Percentiles rank a stretch among this genome's conserved stretches.
Conservation (phyloP, 495 filamentous ascomycete species). For the Neurospora sp. region DNA sequence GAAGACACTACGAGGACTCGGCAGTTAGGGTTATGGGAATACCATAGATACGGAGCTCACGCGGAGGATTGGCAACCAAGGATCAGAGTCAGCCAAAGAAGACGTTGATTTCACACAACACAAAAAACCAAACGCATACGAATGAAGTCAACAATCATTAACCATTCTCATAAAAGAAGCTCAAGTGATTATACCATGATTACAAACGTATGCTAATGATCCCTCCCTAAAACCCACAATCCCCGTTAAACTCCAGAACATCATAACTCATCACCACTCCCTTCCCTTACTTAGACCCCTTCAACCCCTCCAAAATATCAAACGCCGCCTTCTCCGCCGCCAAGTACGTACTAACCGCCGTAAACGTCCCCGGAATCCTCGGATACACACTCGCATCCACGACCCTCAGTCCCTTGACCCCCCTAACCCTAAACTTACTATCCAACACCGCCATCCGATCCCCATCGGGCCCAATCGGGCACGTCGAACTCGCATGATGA, state of each 20-base stretch:
- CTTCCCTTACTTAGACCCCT: no score
- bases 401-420: constrained; percentile 46
- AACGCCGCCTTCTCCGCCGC: constrained; percentile 49
- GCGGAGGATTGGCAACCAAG: background rate
- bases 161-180: background rate
- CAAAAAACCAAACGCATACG: background rate
- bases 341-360: constrained; percentile 44
- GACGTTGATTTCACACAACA: background rate
- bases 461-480: constrained; percentile 43
- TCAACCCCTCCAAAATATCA: constrained; percentile 14
- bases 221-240: background rate
- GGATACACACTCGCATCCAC: constrained; percentile 51
- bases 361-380: constrained; percentile 46
- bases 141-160: background rate
- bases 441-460: constrained; percentile 51
- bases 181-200: background rate
- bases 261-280: no score
- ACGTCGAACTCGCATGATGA: constrained; percentile 45
- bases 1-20: background rate
- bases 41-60: background rate
- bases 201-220: background rate
- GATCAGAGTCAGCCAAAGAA: background rate
- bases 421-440: constrained; percentile 45
- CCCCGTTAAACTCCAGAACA: no score
- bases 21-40: background rate